A percentile compares a stretch with the other conserved stretches of the same genome.
Evolutionary conservation across 345 rosid genomes (phyloP).

Genomic region (Salix dunnii): DNA sequence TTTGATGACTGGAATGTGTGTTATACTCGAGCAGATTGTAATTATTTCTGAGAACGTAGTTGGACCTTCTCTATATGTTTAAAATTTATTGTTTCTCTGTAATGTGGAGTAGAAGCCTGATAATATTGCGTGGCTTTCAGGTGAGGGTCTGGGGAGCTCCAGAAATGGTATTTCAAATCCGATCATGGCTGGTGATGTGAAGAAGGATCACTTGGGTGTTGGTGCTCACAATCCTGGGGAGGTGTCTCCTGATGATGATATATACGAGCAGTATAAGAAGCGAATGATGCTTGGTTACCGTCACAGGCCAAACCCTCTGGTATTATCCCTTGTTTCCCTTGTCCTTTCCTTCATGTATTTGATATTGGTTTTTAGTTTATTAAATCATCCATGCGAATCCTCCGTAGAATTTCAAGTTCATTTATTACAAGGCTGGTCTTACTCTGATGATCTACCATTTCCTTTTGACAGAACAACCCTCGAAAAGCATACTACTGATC

Average conservation of each 20-base stretch:
- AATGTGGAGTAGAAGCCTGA: not conserved
- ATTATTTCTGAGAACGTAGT: not conserved
- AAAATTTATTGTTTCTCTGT: not conserved
- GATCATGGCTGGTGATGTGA: constrained; percentile 78
- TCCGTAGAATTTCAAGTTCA: not conserved
- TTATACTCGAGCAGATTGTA: not conserved
- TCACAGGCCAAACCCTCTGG: constrained; percentile 94
- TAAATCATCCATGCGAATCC: not conserved
- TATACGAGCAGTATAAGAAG: constrained; percentile 98
- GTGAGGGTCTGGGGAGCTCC: constrained; percentile 97
- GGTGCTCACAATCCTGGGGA: constrained; percentile 95
- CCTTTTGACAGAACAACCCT: constrained; percentile 55
- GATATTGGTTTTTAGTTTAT: not conserved
- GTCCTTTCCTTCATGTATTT: not conserved
- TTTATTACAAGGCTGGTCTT: not conserved
- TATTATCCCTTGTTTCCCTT: constrained; percentile 16
- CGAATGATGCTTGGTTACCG: constrained; percentile 99
- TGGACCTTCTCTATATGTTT: not conserved
- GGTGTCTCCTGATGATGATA: constrained; percentile 85
- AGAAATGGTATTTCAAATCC: constrained; percentile 92
- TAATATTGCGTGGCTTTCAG: constrained; percentile 36
- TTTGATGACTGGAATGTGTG: not conserved
- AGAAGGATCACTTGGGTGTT: constrained; percentile 86
- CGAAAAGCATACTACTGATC: constrained; percentile 64
- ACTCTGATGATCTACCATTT: not conserved